These are phyloP conservation scores for Fonsecaea pugnacius DNA, from an alignment of 2,329 filamentous ascomycete species.

Conservation along the genomic window DNA sequence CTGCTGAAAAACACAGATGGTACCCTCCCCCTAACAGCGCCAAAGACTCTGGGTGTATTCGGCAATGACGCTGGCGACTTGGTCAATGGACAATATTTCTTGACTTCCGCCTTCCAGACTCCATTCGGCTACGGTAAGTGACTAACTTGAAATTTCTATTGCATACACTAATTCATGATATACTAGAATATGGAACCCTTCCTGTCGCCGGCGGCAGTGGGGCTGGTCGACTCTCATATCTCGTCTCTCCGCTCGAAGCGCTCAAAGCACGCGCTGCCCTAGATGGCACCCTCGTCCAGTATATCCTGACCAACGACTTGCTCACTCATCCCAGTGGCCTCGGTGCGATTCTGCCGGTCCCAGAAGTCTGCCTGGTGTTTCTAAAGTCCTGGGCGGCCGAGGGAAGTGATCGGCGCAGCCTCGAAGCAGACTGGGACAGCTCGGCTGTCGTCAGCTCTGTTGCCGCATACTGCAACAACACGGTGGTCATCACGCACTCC, in stretches of 20 bases:
- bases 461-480: constrained; percentile 55
- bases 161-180: background rate
- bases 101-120: constrained; percentile 19
- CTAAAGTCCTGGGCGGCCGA: constrained; percentile 60
- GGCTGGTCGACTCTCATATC: constrained; percentile 39
- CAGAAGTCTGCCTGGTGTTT: constrained; percentile 62
- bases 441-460: constrained; percentile 51
- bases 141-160: constrained; percentile 63
- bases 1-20: constrained; percentile 57
- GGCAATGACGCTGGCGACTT: constrained; percentile 51
- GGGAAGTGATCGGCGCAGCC: constrained; percentile 48
- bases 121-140: constrained; percentile 39
- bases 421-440: constrained; percentile 51
- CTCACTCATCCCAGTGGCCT: constrained; percentile 28
- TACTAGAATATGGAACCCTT: constrained; percentile 32
- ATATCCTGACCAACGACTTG: constrained; percentile 51
- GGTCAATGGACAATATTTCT: constrained; percentile 29
- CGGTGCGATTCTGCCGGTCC: constrained; percentile 40
- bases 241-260: constrained; percentile 41
- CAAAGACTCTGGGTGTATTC: constrained; percentile 54
- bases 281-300: constrained; percentile 39
- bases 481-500: constrained; percentile 55
- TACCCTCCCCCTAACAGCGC: constrained; percentile 55
- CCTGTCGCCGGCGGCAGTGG: constrained; percentile 41
- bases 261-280: constrained; percentile 38